Percentiles rank a stretch among this genome's conserved stretches.
Conservation (phyloP, 2,329 filamentous ascomycete species). For the Xylariales sp. region DNA sequence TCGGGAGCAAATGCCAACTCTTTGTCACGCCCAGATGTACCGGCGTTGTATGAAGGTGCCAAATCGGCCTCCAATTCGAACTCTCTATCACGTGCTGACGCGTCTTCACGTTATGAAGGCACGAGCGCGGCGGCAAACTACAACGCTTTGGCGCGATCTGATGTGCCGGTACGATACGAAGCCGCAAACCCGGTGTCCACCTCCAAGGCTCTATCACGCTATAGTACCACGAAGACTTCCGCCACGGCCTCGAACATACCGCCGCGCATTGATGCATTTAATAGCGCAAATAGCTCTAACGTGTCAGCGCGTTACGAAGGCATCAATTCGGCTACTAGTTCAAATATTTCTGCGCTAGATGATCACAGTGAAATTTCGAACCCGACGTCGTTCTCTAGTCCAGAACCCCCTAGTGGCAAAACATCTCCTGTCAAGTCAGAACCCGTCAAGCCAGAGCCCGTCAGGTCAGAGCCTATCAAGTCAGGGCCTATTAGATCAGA, state of each 20-base stretch:
- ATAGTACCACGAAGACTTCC: slow-evolving; percentile 14
- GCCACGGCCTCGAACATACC: slow-evolving; percentile 10
- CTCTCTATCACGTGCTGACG: too few species aligned
- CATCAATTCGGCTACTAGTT: slow-evolving; percentile 33
- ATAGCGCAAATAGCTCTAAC: slow-evolving; percentile 29
- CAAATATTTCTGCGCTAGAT: slow-evolving; percentile 74
- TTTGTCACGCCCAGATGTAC: too few species aligned
- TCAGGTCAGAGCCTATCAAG: too few species aligned
- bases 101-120: too few species aligned
- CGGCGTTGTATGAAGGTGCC: too few species aligned
- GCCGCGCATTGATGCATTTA: slow-evolving; percentile 17
- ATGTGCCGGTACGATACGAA: slow-evolving; percentile 22
- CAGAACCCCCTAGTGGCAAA: slow-evolving; percentile 80
- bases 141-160: too few species aligned
- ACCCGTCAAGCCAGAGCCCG: slow-evolving; percentile 52
- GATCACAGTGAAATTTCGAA: slow-evolving; percentile 92
- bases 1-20: too few species aligned
- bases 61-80: too few species aligned
- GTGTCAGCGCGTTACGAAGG: slow-evolving; percentile 22
- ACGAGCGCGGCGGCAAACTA: too few species aligned
- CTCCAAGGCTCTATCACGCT: slow-evolving; percentile 19
- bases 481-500: too few species aligned
- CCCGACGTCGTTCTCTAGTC: slow-evolving; percentile 87
- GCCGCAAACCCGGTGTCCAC: background rate
- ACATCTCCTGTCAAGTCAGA: slow-evolving; percentile 60